Base-by-base conservation (phyloP, 306 rosid genomes). In the Pterocarpus macrocarpus region DNA sequence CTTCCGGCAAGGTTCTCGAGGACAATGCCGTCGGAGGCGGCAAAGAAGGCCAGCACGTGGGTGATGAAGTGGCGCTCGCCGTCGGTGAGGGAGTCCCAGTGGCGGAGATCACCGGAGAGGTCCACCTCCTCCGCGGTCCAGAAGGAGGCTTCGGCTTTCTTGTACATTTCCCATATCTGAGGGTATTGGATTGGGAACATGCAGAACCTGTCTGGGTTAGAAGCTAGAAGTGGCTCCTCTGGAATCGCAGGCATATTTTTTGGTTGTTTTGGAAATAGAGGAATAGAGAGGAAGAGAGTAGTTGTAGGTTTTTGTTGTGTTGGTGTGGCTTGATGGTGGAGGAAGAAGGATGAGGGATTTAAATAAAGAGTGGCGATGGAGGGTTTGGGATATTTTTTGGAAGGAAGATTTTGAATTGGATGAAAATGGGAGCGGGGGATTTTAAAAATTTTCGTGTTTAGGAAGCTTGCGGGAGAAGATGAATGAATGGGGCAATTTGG, bases 51-150 rank as follows among this genome's bases (percentile, higher is more conserved):
- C 0, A 94, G 93, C 13, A 92, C 91, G 44, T 94, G 97, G 0
- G 87, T 72, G 53, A 94, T 64, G 79, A 94, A 94, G 80, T 94
- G 97, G 33, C 82, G 89, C 84, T 94, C 98, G 9, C 80, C 98
- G 6, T 84, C 73, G 2, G 94, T 82, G 4, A 94, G 87, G 32
- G 75, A 2, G 0, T 86, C 86, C 97, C 97, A 94, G 28, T 94
- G 93, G 11, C 86, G 75, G 0, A 66, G 2, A 64, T 94, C 97
- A 53, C 85, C 88, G 0, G 93, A 87, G 47, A 94, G 91, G 10
- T 94, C 97, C 1, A 94, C 98, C 72, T 94, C 98, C 82, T 94
- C 97, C 2, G 97, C 94, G 5, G 98, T 91, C 97, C 98, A 90
- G 80, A 91, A 94, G 0, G 98, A 94, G 1, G 98, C 98, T 71